Base-by-base conservation (phyloP, 129 eudicot species). In the carrot (Daucus carota) region DNA sequence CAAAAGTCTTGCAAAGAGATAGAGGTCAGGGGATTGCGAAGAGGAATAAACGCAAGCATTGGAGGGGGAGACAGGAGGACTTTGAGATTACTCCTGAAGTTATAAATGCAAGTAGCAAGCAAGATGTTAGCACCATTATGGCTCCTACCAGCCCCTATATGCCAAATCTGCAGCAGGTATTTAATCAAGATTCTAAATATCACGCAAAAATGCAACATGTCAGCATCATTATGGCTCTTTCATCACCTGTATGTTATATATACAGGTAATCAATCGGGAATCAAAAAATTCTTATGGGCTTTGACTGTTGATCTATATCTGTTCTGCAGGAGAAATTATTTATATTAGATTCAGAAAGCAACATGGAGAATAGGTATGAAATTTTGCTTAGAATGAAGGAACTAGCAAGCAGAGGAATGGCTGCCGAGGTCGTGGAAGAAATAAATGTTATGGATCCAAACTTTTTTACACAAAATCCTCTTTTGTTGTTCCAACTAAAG, bases 391-490 rank as follows among this genome's bases (percentile, higher is more conserved):
- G 89, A 72, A 54, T 95, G 75, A 95, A 89, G 92, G 99, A 95
- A 72, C 77, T 91, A 80, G 86, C 97, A 15, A 83, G 85, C 82
- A 86, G 85, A 80, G 97, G 99, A 81, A 91, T 91, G 99, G 90
- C 97, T 82, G 92, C 90, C 18, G 97, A 95, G 83, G 97, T 95
- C 70, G 90, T 91, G 70, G 99, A 89, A 84, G 97, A 89, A 80
- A 85, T 95, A 76, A 89, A 89, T 76, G 86, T 86, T 28, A 77
- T 95, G 74, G 93, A 89, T 73, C 88, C 94, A 4, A 80, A 84
- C 28, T 91, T 95, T 75, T 89, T 95, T 70, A 38, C 50, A 1
- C 86, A 89, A 34, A 89, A 95, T 70, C 87, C 92, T 38, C 41
- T 76, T 73, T 83, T 95, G 81, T 84, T 95, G 24, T 95, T 95